phyloP scores from a whole-genome alignment of 768 basidiomycete species.

The Suillus hirtellus region DNA sequence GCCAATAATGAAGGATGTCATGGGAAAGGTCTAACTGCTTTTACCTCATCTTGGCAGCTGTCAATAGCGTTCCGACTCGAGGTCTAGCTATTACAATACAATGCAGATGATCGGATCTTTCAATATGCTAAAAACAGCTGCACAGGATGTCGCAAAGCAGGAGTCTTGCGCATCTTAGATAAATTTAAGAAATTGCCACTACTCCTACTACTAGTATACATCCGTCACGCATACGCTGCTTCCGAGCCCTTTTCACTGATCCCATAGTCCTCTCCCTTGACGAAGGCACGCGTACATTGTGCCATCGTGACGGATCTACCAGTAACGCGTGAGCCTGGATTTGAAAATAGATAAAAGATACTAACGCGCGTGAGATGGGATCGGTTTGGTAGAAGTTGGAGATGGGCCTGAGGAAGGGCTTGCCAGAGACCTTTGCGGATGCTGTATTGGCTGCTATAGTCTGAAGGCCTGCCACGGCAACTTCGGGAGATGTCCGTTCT shows the following conservation, averaged over 20 bases:
- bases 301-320: constrained; percentile 93
- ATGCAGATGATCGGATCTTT: background rate
- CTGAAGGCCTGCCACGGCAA: constrained; percentile 71
- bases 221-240: constrained; percentile 44
- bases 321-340: constrained; percentile 1
- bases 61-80: background rate
- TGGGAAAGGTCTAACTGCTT: constrained; percentile 23
- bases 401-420: constrained; percentile 77
- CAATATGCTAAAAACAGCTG: background rate
- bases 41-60: background rate
- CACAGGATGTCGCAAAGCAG: background rate
- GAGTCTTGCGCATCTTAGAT: background rate
- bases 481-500: constrained; percentile 73
- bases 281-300: constrained; percentile 86
- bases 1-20: constrained; percentile 78
- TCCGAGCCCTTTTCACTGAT: constrained; percentile 48
- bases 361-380: constrained; percentile 89
- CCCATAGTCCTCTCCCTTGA: constrained; percentile 67
- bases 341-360: constrained; percentile 25
- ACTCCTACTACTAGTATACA: constrained; percentile 11
- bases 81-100: background rate
- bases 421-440: constrained; percentile 55
- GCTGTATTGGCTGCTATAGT: constrained; percentile 52
- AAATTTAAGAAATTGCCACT: constrained; percentile 3
- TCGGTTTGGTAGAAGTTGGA: constrained; percentile 96